Base-by-base conservation (phyloP, 306 rosid genomes). In the Rosa lucieae region DNA sequence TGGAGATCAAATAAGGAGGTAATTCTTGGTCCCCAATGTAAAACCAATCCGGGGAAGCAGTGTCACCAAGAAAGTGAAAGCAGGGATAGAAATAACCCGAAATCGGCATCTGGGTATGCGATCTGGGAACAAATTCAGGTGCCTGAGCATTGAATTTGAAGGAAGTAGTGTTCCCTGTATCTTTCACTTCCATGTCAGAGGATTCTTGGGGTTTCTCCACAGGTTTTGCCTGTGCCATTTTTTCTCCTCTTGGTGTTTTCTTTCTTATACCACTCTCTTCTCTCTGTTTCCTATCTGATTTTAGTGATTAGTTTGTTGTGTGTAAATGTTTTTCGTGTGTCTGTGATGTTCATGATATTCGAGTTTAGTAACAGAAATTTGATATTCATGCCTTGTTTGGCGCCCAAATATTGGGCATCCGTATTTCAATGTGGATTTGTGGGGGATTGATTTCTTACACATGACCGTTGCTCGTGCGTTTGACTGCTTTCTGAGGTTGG, bases 121-220 rank as follows among this genome's bases (percentile, higher is more conserved):
- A 79, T 81, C 93, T 87, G 14, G 99, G 99, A 7, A 95, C 93
- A n/a, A 95, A 95, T 77, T 93, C 99, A 49, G 98, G 97, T 10
- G 99, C 98, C 80, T 91, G 96, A 1, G 91, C 97, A 82, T 95
- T 95, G 84, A 95, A 93, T 76, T 83, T 93, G 94, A 93, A 95
- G 42, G 88, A 65, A 0, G 78, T 65, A 67, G 77, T 55, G 1
- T 70, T 66, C 4, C 80, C 75, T 5, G 79, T 40, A 62, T 85
- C 92, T 72, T 85, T 84, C 51, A 47, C 70, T 40, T 77, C 79
- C 56, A 80, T 84, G 62, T 85, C 87, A 13, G 70, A 23, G 62
- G 62, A 70, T 12, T 77, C 86, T 42, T 62, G 82, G 44, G 78
- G 59, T 81, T 84, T 89, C 78, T 86, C 84, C 47, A 80, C 86